Percentiles rank a stretch among this genome's conserved stretches.
phyloP scores from a whole-genome alignment of 257 asterid genomes.

The Handroanthus guayacan region DNA sequence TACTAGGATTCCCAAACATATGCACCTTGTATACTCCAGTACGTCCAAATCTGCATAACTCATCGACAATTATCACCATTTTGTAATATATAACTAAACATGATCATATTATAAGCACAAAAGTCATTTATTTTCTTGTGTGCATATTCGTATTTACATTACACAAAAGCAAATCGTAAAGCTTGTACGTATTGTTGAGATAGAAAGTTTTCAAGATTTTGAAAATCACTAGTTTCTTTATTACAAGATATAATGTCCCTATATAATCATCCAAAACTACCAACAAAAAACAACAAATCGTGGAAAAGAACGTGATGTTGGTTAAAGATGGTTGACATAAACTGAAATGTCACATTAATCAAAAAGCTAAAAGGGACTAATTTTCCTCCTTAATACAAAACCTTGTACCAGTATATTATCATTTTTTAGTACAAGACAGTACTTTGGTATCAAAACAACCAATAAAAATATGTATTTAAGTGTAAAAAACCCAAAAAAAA shows the following conservation, averaged over 20 bases:
- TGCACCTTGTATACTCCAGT: constrained; percentile 71
- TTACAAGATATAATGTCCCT: background rate
- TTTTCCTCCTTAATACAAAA: background rate
- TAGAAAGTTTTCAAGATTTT: too few relatives aligned
- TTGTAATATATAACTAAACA: background rate
- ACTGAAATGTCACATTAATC: constrained; percentile 20
- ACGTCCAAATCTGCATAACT: constrained; percentile 58
- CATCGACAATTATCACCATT: background rate
- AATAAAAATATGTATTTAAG: background rate
- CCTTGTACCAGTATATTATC: background rate
- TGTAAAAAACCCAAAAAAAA: background rate
- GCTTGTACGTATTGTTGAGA: background rate
- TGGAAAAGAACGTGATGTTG: constrained; percentile 15
- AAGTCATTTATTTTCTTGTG: too few relatives aligned
- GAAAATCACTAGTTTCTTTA: background rate
- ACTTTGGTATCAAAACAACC: constrained; percentile 1
- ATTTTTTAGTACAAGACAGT: background rate
- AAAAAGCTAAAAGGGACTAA: constrained; percentile 18
- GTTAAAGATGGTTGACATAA: background rate
- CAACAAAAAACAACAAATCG: background rate
- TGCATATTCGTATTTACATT: background rate
- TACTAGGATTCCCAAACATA: constrained; percentile 85
- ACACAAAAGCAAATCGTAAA: background rate
- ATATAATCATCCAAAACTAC: background rate
- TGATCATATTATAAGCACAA: too few relatives aligned